Percentiles rank a stretch among this genome's conserved stretches.
These are phyloP conservation scores for Lipomyces yarrowii DNA, from an alignment of 1,139 yeast species.

Conservation along the genomic window DNA sequence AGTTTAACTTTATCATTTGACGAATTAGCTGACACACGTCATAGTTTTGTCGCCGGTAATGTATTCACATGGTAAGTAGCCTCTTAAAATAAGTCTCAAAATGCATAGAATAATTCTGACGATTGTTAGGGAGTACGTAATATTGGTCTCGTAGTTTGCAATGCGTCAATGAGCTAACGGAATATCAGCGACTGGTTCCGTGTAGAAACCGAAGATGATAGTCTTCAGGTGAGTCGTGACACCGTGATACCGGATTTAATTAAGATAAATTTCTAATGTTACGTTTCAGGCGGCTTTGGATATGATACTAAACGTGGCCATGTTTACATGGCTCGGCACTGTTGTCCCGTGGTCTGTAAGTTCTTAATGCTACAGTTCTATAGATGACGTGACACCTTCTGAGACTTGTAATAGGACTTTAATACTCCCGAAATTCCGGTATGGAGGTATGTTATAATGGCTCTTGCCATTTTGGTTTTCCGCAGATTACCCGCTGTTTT, in stretches of 20 bases:
- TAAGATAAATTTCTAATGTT: not conserved
- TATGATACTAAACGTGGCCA: conserved; percentile 42
- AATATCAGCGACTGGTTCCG: conserved; percentile 41
- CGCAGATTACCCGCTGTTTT: conserved; percentile 46
- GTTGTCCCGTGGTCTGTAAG: conserved; percentile 44
- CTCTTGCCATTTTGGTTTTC: conserved; percentile 41
- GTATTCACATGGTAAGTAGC: conserved; percentile 36
- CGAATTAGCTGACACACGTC: not conserved
- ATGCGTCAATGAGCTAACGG: not conserved
- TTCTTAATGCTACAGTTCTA: conserved; percentile 12
- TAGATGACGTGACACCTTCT: not conserved
- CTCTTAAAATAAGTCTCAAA: no score
- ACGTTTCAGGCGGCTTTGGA: conserved; percentile 41
- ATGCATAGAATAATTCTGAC: not conserved
- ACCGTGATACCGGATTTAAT: no score
- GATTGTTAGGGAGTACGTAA: conserved; percentile 28
- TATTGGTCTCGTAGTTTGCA: not conserved
- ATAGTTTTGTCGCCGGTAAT: conserved; percentile 38
- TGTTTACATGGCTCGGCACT: conserved; percentile 46
- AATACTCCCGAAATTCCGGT: conserved; percentile 36
- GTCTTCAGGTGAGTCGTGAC: conserved; percentile 6
- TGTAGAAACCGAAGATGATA: conserved; percentile 39
- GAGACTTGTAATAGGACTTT: conserved; percentile 25
- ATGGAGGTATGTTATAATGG: conserved; percentile 44
- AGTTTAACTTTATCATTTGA: conserved; percentile 34